Conservation (phyloP, 2,329 filamentous ascomycete genomes). For the Biscogniauxia mediterranea region DNA sequence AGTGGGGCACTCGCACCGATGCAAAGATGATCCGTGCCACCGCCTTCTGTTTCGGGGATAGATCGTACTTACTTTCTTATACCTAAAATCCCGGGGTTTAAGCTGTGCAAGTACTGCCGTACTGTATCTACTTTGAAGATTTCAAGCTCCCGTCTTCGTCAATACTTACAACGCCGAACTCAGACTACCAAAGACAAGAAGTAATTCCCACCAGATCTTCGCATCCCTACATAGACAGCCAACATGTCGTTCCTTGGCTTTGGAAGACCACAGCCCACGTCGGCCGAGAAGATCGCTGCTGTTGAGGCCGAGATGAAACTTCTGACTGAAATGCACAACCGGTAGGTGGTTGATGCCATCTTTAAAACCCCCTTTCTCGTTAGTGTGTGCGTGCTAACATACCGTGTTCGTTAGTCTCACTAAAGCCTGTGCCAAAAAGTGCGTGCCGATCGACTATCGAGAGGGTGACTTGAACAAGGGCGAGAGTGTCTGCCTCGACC, state of each 20-base stretch:
- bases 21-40: slow-evolving; percentile 22
- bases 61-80: slow-evolving; percentile 3
- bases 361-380: neutral
- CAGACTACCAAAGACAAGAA: slow-evolving; percentile 6
- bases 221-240: slow-evolving; percentile 7
- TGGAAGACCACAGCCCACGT: slow-evolving; percentile 78
- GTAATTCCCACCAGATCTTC: neutral
- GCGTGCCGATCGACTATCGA: slow-evolving; percentile 87
- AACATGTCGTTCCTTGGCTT: slow-evolving; percentile 74
- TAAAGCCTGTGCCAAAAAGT: slow-evolving; percentile 90
- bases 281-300: slow-evolving; percentile 94
- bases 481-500: slow-evolving; percentile 96
- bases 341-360: slow-evolving; percentile 53
- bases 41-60: slow-evolving; percentile 22
- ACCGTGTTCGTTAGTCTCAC: slow-evolving; percentile 59
- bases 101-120: neutral
- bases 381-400: slow-evolving; percentile 12
- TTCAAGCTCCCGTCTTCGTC: slow-evolving; percentile 11
- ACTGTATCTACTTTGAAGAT: neutral
- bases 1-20: slow-evolving; percentile 3
- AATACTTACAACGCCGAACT: neutral
- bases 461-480: slow-evolving; percentile 98
- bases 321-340: slow-evolving; percentile 96
- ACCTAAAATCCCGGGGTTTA: slow-evolving; percentile 1
- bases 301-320: slow-evolving; percentile 98